Conservation (phyloP, 2,329 filamentous ascomycete genomes). For the Tolypocladium ovalisporum region DNA sequence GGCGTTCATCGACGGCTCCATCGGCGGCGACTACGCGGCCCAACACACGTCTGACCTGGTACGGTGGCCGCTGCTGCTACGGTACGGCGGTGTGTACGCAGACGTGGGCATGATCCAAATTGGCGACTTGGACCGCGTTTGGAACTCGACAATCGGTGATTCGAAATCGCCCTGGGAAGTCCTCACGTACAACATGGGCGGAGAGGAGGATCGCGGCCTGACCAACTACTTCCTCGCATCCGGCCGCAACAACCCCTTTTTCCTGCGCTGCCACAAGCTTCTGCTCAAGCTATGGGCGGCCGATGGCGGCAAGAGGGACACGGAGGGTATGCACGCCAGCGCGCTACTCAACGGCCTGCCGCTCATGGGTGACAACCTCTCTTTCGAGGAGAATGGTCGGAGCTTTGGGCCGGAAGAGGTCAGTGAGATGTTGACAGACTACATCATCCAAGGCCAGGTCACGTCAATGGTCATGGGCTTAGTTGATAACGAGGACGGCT, state of each 20-base stretch:
- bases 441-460: constrained; percentile 45
- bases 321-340: constrained; percentile 37
- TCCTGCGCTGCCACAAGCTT: constrained; percentile 34
- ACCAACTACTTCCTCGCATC: constrained; percentile 38
- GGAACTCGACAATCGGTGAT: constrained; percentile 36
- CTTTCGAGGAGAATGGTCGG: constrained; percentile 12
- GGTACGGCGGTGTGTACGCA: constrained; percentile 46
- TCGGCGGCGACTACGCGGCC: constrained; percentile 35
- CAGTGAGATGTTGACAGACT: constrained; percentile 37
- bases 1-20: constrained; percentile 36
- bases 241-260: constrained; percentile 30
- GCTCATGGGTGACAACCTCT: constrained; percentile 16
- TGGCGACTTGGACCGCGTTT: constrained; percentile 43
- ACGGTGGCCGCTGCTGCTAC: constrained; percentile 43
- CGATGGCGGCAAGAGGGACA: constrained; percentile 30
- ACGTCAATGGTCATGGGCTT: constrained; percentile 40
- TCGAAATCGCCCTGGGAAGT: constrained; percentile 34
- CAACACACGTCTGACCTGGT: constrained; percentile 50
- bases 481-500: constrained; percentile 35
- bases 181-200: constrained; percentile 31
- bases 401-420: constrained; percentile 25
- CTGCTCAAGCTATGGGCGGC: constrained; percentile 39
- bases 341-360: constrained; percentile 34
- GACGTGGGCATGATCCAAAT: constrained; percentile 47
- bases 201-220: constrained; percentile 21